Conservation (phyloP, 306 rosid genomes). For the Prunus mira region DNA sequence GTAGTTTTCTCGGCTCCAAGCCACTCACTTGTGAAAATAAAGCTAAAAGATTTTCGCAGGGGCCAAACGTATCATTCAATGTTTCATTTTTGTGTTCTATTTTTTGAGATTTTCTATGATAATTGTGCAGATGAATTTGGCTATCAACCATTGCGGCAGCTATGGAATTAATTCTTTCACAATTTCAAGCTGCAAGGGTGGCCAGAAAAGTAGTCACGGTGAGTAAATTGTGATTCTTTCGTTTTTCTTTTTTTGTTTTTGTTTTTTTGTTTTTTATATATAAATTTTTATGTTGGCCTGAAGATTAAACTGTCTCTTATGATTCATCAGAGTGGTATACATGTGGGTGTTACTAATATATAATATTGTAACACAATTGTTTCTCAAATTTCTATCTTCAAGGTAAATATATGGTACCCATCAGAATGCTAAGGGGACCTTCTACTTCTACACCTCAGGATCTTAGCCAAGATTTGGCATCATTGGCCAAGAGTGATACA, state of each 20-base stretch:
- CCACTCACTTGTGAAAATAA: background rate
- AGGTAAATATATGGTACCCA: slow-evolving; percentile 32
- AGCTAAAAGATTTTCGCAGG: background rate
- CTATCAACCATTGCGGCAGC: slow-evolving; percentile 26
- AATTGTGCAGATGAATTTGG: slow-evolving; percentile 36
- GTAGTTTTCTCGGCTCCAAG: background rate
- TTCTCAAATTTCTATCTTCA: background rate
- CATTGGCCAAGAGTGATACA: slow-evolving; percentile 33
- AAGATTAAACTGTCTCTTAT: too few relatives aligned
- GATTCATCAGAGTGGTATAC: too few relatives aligned
- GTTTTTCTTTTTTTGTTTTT: too few relatives aligned
- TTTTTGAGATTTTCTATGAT: background rate
- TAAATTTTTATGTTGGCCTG: background rate
- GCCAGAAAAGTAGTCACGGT: slow-evolving; percentile 20
- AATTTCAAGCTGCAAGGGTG: slow-evolving; percentile 24
- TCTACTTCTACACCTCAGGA: slow-evolving; percentile 27
- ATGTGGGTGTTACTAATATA: background rate
- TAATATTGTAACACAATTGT: background rate
- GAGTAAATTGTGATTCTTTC: background rate
- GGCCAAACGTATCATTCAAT: background rate
- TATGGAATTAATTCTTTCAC: slow-evolving; percentile 17
- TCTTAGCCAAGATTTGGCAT: slow-evolving; percentile 17
- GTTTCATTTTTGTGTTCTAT: background rate
- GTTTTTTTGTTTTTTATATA: background rate
- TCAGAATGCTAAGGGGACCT: slow-evolving; percentile 24